These are phyloP conservation scores for Akebia trifoliata DNA, from an alignment of 164 flowering plant genomes.

Conservation along the genomic window DNA sequence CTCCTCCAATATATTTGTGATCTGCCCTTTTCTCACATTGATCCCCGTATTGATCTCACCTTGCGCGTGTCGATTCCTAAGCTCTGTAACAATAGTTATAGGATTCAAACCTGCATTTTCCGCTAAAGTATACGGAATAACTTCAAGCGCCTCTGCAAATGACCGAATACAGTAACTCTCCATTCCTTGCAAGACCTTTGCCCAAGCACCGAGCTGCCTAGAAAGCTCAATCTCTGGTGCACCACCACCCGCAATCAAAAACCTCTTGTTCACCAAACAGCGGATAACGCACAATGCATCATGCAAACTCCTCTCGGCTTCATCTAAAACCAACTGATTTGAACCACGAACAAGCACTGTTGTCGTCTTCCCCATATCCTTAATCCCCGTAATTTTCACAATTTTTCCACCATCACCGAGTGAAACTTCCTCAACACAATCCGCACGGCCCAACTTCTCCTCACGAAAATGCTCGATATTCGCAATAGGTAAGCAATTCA, in stretches of 20 bases:
- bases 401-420: conserved; percentile 83
- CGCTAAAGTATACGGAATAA: conserved; percentile 86
- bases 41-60: conserved; percentile 96
- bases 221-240: conserved; percentile 97
- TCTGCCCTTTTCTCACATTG: conserved; percentile 98
- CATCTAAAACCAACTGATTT: conserved; percentile 84
- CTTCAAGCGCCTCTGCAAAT: conserved; percentile 96
- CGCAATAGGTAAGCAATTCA: conserved; percentile 90
- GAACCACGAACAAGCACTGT: conserved; percentile 90
- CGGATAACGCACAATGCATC: conserved; percentile 92
- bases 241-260: conserved; percentile 96
- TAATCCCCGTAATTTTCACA: conserved; percentile 84
- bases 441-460: conserved; percentile 87
- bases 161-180: conserved; percentile 80
- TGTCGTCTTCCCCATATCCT: conserved; percentile 86
- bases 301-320: conserved; percentile 95
- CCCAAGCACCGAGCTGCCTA: conserved; percentile 94
- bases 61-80: conserved; percentile 89
- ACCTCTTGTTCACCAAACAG: conserved; percentile 81
- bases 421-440: conserved; percentile 83
- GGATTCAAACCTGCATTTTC: conserved; percentile 98
- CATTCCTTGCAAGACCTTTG: conserved; percentile 91
- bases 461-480: conserved; percentile 90
- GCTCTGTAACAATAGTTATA: conserved; percentile 81
- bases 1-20: conserved; percentile 93